Percentiles rank a stretch among this genome's conserved stretches.
These are phyloP conservation scores for Neopestalotiopsis rosae DNA, from an alignment of 2,329 filamentous ascomycete genomes.

Conservation along the genomic window DNA sequence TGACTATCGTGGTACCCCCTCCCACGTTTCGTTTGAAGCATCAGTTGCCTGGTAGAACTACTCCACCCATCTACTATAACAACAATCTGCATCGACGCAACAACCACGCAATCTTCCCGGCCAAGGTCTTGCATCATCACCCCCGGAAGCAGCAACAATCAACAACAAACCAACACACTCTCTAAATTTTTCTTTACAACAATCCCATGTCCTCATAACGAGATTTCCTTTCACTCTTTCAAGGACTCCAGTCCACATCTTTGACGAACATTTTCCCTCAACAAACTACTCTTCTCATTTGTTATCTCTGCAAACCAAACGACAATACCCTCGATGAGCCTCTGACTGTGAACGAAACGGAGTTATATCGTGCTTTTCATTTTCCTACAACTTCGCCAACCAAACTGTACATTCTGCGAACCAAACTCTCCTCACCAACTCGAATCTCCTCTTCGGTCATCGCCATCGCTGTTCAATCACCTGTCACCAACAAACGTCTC, in stretches of 20 bases:
- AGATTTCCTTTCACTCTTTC: slow-evolving; percentile 42
- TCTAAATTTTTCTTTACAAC: slow-evolving; percentile 34
- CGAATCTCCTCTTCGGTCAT: slow-evolving; percentile 20
- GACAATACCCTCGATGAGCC: slow-evolving; percentile 47
- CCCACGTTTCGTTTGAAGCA: slow-evolving; percentile 26
- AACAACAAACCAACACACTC: slow-evolving; percentile 32
- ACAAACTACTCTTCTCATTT: slow-evolving; percentile 38
- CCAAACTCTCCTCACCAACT: slow-evolving; percentile 24
- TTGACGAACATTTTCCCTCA: slow-evolving; percentile 35
- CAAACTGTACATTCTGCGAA: slow-evolving; percentile 30
- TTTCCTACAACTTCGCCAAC: slow-evolving; percentile 30
- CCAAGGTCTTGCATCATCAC: slow-evolving; percentile 2
- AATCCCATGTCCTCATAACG: slow-evolving; percentile 51
- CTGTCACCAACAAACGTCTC: slow-evolving; percentile 23
- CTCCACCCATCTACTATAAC: slow-evolving; percentile 25
- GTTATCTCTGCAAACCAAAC: slow-evolving; percentile 41
- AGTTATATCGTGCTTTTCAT: slow-evolving; percentile 39
- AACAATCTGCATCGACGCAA: slow-evolving; percentile 29
- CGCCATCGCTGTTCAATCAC: slow-evolving; percentile 9
- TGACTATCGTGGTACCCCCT: slow-evolving; percentile 32
- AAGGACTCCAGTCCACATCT: slow-evolving; percentile 32
- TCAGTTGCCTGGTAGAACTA: slow-evolving; percentile 28
- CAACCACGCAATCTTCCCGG: slow-evolving; percentile 18
- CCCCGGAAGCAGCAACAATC: slow-evolving; percentile 18
- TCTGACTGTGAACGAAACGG: slow-evolving; percentile 50